Conservation (phyloP, 305 asterid genomes). For the Fraxinus angustifolia region DNA sequence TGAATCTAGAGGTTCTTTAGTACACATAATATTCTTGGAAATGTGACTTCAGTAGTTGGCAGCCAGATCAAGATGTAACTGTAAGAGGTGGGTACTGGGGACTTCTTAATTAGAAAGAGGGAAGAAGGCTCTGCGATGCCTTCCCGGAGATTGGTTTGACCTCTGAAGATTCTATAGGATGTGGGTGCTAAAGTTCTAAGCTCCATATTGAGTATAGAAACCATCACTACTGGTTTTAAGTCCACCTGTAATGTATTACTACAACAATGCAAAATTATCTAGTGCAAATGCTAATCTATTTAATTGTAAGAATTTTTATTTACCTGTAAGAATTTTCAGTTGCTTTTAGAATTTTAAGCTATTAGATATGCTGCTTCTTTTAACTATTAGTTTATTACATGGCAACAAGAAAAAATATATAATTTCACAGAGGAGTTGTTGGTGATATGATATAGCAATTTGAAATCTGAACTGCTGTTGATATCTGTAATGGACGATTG, state of each 20-base stretch:
- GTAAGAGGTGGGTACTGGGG: background rate
- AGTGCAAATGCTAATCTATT: background rate
- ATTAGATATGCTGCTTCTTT: background rate
- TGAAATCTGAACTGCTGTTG: conserved; percentile 19
- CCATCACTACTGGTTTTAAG: background rate
- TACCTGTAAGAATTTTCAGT: background rate
- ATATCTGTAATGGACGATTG: conserved; percentile 17
- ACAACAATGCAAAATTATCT: background rate
- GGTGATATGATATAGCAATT: conserved; percentile 11
- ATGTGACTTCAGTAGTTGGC: background rate
- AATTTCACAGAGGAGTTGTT: background rate
- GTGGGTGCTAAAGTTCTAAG: background rate
- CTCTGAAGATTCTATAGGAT: background rate
- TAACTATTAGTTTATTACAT: background rate
- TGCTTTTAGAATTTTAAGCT: conserved; percentile 1
- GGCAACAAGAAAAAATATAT: background rate
- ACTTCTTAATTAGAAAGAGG: background rate
- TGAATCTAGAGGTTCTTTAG: background rate
- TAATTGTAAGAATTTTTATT: background rate
- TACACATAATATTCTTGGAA: background rate
- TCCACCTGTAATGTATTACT: background rate
- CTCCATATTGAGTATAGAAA: background rate
- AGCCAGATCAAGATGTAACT: background rate
- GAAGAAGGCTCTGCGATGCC: background rate
- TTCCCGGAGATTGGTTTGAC: background rate